These are phyloP conservation scores for Populus simonii DNA, from an alignment of 345 rosid species.

Conservation along the genomic window DNA sequence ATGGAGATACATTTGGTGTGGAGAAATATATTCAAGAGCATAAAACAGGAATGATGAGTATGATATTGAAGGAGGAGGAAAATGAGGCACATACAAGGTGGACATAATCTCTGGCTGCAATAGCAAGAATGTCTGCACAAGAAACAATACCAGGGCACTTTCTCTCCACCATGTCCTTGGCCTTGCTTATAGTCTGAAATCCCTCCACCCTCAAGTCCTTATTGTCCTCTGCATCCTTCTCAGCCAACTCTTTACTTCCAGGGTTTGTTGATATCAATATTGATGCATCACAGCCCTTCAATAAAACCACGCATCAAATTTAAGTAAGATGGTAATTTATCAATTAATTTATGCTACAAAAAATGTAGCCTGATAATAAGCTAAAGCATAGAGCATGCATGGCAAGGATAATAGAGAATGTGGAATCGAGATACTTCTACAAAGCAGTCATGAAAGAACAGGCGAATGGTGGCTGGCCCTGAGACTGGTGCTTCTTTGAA, in stretches of 20 bases:
- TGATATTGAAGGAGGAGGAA: not conserved
- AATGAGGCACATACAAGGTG: conserved; percentile 40
- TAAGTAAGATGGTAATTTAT: not conserved
- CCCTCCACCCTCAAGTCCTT: conserved; percentile 61
- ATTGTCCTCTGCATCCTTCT: conserved; percentile 73
- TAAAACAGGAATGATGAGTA: not conserved
- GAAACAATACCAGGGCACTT: conserved; percentile 82
- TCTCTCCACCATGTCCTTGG: conserved; percentile 71
- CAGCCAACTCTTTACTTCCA: conserved; percentile 61
- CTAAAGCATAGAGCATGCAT: conserved; percentile 8
- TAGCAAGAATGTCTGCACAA: conserved; percentile 83
- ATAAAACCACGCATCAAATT: not conserved
- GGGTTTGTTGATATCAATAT: conserved; percentile 54
- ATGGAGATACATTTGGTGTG: not conserved
- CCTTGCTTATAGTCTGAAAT: conserved; percentile 52
- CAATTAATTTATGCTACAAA: not conserved
- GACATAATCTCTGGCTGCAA: conserved; percentile 77
- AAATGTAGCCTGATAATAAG: not conserved
- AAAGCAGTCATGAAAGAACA: conserved; percentile 96
- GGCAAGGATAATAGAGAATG: not conserved
- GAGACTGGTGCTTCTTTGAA: conserved; percentile 73
- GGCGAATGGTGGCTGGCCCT: conserved; percentile 83
- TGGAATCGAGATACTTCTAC: conserved; percentile 46
- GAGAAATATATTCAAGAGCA: not conserved
- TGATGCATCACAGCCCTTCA: conserved; percentile 88